Base-by-base conservation (phyloP, 257 asterid species). In the Plantago ovata region DNA sequence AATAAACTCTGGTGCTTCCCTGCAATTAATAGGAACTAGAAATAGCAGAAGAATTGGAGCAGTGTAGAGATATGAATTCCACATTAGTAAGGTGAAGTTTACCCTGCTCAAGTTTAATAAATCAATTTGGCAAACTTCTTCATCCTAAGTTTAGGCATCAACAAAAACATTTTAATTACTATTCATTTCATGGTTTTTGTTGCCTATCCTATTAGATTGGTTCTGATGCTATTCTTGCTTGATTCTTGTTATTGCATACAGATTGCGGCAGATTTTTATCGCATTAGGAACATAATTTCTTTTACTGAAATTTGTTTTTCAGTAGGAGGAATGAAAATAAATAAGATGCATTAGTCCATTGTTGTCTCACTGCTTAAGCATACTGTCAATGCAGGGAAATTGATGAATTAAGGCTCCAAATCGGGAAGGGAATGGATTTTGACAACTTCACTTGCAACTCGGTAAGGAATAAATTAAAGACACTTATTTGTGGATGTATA, bases 1-100 rank as follows among this genome's bases (percentile, higher is more conserved):
- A 57, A 19, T 20, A 62, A 68, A 39, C 4, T 56, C 45, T 48
- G 40, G n/a, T 41, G 47, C 28, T 65, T 63, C 18, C 58, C 64
- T 44, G 3, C 56, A 62, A 63, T 13, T 11, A 70, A 46, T 81
- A 84, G 94, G 89, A 77, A 40, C 61, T 53, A 22, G 57, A 53
- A 32, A 56, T 62, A 62, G 68, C 71, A 50, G 58, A 70, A 66
- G 86, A 81, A 64, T 62, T 81, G 15, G 67, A 72, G 56, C 65
- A 54, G 23, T 72, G 75, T 65, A 82, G 66, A 66, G 65, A 69
- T 47, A 64, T 68, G 81, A 79, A 81, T 66, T 65, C 81, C 47
- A 64, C 72, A 53, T 69, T 77, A 59, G 75, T 75, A 72, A 73
- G 94, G 81, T 75, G 60, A 70, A 62, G n/a, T n/a, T 69, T 9